Evolutionary conservation across 2,329 filamentous ascomycete genomes (phyloP), one percentile per base, ranked within the genome.

Genomic region (Talaromyces islandicus): DNA sequence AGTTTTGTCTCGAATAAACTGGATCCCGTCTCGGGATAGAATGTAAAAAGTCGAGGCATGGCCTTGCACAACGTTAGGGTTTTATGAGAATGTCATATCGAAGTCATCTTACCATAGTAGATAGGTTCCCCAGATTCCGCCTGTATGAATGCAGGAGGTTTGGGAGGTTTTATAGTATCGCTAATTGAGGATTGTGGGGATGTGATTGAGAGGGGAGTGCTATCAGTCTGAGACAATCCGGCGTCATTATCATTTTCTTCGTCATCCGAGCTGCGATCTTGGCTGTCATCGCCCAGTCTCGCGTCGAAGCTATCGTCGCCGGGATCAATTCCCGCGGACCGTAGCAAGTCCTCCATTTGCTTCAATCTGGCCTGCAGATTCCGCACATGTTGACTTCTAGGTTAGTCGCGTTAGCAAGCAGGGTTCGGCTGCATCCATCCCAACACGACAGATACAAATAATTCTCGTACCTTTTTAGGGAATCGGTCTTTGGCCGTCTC

Each of bases 1-100:
- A 1, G 92, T 96, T 78, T 93, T 96, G 64, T 91, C 86, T 68
- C 96, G 96, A 59, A 97, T 92, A 92, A 94, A 97, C 71, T 96
- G 88, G 59, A 97, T 93, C 43, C 93, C 93, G 72, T 95, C 94
- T 41, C 91, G 91, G 0, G 92, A 97, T 77, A 97, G 93, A 66
- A 97, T 97, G 60, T 92, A 97, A 75, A 96, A 94, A 12, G 92
- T 92, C 4, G 92, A 97, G 0, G 92, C 95, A 1, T 91, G 95
- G 30, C 92, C 90, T 92, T 48, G 27, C 10, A 21, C 21, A 21
- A 25, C 21, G 29, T 57, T 48, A 56, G 70, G 25, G 72, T 73
- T 62, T 38, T 46, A 19, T 24, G 24, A 11, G 2, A 2, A 65
- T 50, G 14, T n/a, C 6, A 12, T 30, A 51, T 19, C 10, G n/a